Percentiles rank a stretch among this genome's conserved stretches.
These are phyloP conservation scores for Tolypocladium amazonense DNA, from an alignment of 2,329 filamentous ascomycete genomes.

Conservation along the genomic window DNA sequence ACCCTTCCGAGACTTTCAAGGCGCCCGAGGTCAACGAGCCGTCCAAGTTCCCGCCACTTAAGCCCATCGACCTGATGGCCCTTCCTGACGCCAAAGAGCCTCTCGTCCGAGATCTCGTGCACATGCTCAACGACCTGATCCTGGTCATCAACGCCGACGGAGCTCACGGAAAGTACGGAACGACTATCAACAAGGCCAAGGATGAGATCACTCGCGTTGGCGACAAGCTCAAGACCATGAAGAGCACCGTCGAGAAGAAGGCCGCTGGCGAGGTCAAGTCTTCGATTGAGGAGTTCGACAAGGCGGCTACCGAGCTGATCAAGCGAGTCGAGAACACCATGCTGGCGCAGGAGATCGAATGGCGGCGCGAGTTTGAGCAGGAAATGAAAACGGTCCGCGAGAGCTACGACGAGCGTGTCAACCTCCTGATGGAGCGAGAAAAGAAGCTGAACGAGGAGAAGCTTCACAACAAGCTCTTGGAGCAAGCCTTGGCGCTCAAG, in stretches of 20 bases:
- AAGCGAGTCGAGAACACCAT: slow-evolving; percentile 78
- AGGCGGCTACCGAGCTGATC: slow-evolving; percentile 78
- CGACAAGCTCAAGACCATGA: slow-evolving; percentile 64
- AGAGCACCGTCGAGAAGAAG: slow-evolving; percentile 55
- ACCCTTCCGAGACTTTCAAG: slow-evolving; percentile 30
- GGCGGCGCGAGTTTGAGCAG: slow-evolving; percentile 75
- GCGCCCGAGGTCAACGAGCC: slow-evolving; percentile 56
- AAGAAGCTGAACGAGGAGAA: slow-evolving; percentile 73
- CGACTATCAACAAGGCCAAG: slow-evolving; percentile 78
- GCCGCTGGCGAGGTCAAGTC: slow-evolving; percentile 66
- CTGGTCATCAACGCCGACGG: slow-evolving; percentile 83
- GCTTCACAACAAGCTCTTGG: slow-evolving; percentile 72
- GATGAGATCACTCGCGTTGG: slow-evolving; percentile 69
- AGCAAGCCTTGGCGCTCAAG: slow-evolving; percentile 86
- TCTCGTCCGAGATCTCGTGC: slow-evolving; percentile 84
- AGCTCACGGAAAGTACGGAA: slow-evolving; percentile 64
- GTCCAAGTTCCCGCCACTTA: slow-evolving; percentile 50
- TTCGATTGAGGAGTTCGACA: slow-evolving; percentile 70
- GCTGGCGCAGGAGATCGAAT: slow-evolving; percentile 67
- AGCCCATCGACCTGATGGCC: slow-evolving; percentile 67
- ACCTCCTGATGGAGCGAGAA: slow-evolving; percentile 68
- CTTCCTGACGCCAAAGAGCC: slow-evolving; percentile 71
- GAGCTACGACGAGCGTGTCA: slow-evolving; percentile 70
- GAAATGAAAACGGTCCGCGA: slow-evolving; percentile 73
- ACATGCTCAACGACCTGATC: slow-evolving; percentile 94